phyloP scores from a whole-genome alignment of 208 protist genomes.

The Angomonas deanei region DNA sequence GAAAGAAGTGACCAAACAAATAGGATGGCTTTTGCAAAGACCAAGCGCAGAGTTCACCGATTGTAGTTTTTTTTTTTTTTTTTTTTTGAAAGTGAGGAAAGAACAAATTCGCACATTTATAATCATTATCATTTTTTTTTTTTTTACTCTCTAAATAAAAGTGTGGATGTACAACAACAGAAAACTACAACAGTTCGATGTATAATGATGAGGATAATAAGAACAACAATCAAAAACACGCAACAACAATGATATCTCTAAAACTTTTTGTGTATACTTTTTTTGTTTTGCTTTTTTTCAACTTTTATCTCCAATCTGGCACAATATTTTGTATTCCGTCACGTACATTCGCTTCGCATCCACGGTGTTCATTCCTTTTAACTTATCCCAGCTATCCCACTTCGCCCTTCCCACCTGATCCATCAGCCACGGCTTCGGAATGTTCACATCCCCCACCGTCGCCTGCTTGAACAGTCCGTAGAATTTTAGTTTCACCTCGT shows the following conservation, averaged over 20 bases:
- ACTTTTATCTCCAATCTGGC: neutral
- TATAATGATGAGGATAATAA: too few relatives aligned
- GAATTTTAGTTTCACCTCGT: slow-evolving; percentile 81
- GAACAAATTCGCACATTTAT: too few relatives aligned
- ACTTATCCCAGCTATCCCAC: slow-evolving; percentile 89
- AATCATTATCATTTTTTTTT: too few relatives aligned
- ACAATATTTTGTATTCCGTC: slow-evolving; percentile 43
- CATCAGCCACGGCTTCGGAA: slow-evolving; percentile 66
- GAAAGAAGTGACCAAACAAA: slow-evolving; percentile 13
- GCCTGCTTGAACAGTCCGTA: slow-evolving; percentile 88
- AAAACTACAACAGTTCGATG: slow-evolving; percentile 9
- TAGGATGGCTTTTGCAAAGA: neutral
- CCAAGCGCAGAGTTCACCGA: too few relatives aligned
- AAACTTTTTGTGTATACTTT: slow-evolving; percentile 7
- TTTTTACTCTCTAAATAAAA: too few relatives aligned
- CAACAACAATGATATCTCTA: slow-evolving; percentile 15
- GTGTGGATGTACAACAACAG: neutral
- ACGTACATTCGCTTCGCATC: slow-evolving; percentile 88
- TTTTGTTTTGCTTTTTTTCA: slow-evolving; percentile 5
- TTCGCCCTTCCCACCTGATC: slow-evolving; percentile 79
- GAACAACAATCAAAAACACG: neutral
- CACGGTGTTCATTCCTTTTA: slow-evolving; percentile 69
- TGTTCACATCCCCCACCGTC: slow-evolving; percentile 75
- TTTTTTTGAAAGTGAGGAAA: neutral
- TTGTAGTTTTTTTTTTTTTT: slow-evolving; percentile 8